These are phyloP conservation scores for Osmanthus fragrans DNA, from an alignment of 257 asterid genomes.

Conservation along the genomic window DNA sequence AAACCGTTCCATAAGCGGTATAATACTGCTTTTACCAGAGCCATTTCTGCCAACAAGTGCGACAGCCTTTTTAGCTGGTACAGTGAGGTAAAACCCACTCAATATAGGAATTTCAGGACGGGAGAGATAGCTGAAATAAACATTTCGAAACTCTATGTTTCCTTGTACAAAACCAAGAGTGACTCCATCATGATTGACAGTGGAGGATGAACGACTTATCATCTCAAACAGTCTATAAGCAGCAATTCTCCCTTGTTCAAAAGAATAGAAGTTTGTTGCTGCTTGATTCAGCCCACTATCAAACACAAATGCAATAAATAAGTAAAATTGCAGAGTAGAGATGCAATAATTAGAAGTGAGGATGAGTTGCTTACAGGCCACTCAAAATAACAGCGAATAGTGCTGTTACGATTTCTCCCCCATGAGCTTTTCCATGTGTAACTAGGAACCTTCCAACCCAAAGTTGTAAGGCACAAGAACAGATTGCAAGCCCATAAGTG, in stretches of 20 bases:
- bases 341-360: slow-evolving; percentile 26
- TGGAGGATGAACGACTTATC: slow-evolving; percentile 90
- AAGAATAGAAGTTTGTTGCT: slow-evolving; percentile 96
- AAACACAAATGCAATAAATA: slow-evolving; percentile 27
- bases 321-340: background rate
- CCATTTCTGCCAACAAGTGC: slow-evolving; percentile 99
- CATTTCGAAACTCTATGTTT: slow-evolving; percentile 96
- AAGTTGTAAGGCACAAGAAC: slow-evolving; percentile 99
- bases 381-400: slow-evolving; percentile 93
- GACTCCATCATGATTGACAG: slow-evolving; percentile 73
- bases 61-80: slow-evolving; percentile 96
- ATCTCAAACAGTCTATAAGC: slow-evolving; percentile 97
- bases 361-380: slow-evolving; percentile 87
- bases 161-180: slow-evolving; percentile 92
- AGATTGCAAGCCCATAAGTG: slow-evolving; percentile 98
- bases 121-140: slow-evolving; percentile 94
- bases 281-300: slow-evolving; percentile 98
- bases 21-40: slow-evolving; percentile 98
- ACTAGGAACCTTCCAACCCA: slow-evolving; percentile 98
- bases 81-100: slow-evolving; percentile 98
- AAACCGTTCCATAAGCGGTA: slow-evolving; percentile 99
- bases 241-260: slow-evolving; percentile 99
- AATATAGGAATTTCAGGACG: slow-evolving; percentile 99
- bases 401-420: slow-evolving; percentile 92
- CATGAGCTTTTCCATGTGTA: slow-evolving; percentile 72